Conservation (phyloP, 73 alveolate genomes). For the Tetrahymena borealis region DNA sequence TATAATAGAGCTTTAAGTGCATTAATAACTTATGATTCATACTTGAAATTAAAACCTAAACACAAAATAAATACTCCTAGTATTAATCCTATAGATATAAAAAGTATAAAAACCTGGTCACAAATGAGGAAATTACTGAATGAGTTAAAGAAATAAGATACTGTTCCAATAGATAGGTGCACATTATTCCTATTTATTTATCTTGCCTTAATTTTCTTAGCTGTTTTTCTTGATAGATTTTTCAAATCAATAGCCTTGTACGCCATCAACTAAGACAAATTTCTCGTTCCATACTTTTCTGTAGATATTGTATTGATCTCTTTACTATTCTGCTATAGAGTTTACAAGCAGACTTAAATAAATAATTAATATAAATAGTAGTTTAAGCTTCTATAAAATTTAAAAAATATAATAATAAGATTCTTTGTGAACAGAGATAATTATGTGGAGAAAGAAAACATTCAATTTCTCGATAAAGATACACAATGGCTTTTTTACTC, state of each 20-base stretch:
- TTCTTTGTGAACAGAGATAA: background rate
- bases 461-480: too few species aligned
- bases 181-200: background rate
- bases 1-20: background rate
- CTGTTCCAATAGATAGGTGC: background rate
- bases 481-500: too few species aligned
- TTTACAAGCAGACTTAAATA: background rate
- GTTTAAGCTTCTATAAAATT: background rate
- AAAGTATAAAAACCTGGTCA: background rate
- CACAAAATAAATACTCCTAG: background rate
- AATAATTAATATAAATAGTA: background rate
- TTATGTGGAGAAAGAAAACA: too few species aligned
- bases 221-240: background rate
- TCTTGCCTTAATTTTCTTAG: background rate
- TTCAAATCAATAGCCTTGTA: background rate
- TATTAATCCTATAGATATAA: background rate
- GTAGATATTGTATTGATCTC: background rate
- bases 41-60: background rate
- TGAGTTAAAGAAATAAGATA: background rate
- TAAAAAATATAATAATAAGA: background rate
- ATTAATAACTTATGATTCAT: background rate
- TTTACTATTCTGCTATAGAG: background rate
- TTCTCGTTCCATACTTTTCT: background rate
- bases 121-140: background rate
- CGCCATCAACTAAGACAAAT: background rate